phyloP scores from a whole-genome alignment of 805 yeast species.

The Hanseniaspora hatyaiensis region DNA sequence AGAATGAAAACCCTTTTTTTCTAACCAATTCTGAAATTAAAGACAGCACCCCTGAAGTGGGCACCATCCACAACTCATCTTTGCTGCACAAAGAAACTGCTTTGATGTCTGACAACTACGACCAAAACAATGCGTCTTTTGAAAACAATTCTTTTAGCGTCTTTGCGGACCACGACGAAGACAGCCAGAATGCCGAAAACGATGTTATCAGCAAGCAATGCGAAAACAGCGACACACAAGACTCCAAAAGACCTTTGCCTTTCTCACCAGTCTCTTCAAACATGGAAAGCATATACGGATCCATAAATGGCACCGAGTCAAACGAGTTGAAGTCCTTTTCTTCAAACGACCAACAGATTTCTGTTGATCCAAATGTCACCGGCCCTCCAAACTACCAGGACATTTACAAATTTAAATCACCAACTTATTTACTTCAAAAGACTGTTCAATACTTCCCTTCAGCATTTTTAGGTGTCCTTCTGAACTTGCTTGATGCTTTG shows the following conservation, averaged over 20 bases:
- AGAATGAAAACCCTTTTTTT: conserved; percentile 10
- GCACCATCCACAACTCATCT: conserved; percentile 23
- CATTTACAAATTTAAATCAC: conserved; percentile 2
- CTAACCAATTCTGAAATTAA: not conserved
- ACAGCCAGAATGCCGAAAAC: not conserved
- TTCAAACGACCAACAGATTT: too few species aligned
- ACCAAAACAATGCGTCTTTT: too few species aligned
- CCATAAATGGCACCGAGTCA: not conserved
- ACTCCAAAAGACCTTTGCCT: not conserved
- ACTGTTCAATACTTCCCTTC: conserved; percentile 44
- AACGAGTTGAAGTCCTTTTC: not conserved
- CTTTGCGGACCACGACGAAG: conserved; percentile 11
- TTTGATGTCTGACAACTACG: conserved; percentile 22
- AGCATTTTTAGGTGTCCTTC: conserved; percentile 68
- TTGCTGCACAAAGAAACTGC: conserved; percentile 29
- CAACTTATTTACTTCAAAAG: not conserved
- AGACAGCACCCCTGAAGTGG: not conserved
- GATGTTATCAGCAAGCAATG: not conserved
- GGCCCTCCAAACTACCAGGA: conserved; percentile 12
- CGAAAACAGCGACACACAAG: too few species aligned
- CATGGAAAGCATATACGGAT: not conserved
- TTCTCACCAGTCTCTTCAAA: conserved; percentile 12
- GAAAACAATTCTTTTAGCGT: too few species aligned
- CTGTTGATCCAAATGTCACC: not conserved
- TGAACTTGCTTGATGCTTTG: conserved; percentile 83